These are phyloP conservation scores for Prunus mongolica DNA, from an alignment of 306 rosid species.

Conservation along the genomic window DNA sequence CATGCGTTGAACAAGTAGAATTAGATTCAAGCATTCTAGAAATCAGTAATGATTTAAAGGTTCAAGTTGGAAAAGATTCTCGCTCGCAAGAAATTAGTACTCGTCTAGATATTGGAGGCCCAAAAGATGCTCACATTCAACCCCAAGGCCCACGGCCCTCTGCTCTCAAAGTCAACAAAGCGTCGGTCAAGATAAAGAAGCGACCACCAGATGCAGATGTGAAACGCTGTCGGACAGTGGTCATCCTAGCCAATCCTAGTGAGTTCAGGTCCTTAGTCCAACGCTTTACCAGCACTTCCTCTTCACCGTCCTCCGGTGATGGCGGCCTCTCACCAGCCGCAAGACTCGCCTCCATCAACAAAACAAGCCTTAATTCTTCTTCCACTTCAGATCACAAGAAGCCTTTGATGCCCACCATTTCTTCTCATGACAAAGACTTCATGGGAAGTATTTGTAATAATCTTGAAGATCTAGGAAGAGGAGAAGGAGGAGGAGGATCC, in stretches of 20 bases:
- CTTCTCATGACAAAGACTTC: slow-evolving; percentile 13
- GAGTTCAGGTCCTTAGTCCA: slow-evolving; percentile 88
- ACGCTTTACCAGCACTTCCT: slow-evolving; percentile 71
- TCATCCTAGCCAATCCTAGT: slow-evolving; percentile 45
- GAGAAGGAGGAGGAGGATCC: background rate
- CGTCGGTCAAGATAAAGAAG: no score
- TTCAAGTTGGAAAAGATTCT: no score
- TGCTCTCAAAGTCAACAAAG: no score
- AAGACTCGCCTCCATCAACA: slow-evolving; percentile 74
- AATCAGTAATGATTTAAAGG: no score
- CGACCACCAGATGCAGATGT: no score
- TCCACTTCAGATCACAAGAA: background rate
- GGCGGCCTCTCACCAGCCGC: slow-evolving; percentile 93
- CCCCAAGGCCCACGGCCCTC: no score
- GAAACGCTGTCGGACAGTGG: background rate
- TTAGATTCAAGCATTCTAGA: background rate
- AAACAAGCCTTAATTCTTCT: slow-evolving; percentile 52
- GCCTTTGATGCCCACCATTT: background rate
- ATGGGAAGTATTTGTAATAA: slow-evolving; percentile 14
- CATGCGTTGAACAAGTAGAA: no score
- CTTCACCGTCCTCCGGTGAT: slow-evolving; percentile 40
- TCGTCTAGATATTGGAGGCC: no score
- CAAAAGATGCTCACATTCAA: accelerated
- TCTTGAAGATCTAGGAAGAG: slow-evolving; percentile 28
- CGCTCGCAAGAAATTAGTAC: no score